These are phyloP conservation scores for Uncinocarpus reesii DNA, from an alignment of 2,329 filamentous ascomycete genomes.

Conservation along the genomic window DNA sequence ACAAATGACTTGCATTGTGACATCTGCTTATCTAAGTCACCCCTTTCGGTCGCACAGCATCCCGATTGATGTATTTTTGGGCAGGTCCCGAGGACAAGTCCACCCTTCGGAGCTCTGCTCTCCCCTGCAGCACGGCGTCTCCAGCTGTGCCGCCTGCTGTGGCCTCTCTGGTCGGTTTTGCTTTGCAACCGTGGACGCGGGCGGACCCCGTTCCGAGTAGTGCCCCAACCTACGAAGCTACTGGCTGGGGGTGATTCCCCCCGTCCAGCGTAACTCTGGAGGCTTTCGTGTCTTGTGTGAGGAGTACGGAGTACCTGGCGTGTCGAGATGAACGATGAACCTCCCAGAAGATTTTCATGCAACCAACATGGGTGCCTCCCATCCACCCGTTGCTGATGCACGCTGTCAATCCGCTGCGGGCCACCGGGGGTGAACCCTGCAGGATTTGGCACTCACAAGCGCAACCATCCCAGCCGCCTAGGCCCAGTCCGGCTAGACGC, in stretches of 20 bases:
- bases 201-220: no score
- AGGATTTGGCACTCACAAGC: constrained; percentile 4
- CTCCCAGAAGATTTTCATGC: not conserved
- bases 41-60: not conserved
- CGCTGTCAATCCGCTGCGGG: constrained; percentile 8
- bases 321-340: not conserved
- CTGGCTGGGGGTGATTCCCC: no score
- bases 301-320: not conserved
- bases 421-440: constrained; percentile 9
- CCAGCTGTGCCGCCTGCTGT: no score
- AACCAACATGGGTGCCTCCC: constrained; percentile 7
- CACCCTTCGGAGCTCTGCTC: no score
- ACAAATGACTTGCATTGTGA: not conserved
- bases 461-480: not conserved
- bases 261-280: no score
- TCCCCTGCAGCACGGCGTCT: no score
- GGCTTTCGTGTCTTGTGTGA: not conserved
- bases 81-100: no score
- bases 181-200: no score
- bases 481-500: not conserved
- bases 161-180: no score
- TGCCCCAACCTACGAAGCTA: no score
- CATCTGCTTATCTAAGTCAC: constrained; percentile 1
- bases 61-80: no score
- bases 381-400: constrained; percentile 11